These are phyloP conservation scores for Colletotrichum tamarilloi DNA, from an alignment of 2,329 filamentous ascomycete genomes.

Conservation along the genomic window DNA sequence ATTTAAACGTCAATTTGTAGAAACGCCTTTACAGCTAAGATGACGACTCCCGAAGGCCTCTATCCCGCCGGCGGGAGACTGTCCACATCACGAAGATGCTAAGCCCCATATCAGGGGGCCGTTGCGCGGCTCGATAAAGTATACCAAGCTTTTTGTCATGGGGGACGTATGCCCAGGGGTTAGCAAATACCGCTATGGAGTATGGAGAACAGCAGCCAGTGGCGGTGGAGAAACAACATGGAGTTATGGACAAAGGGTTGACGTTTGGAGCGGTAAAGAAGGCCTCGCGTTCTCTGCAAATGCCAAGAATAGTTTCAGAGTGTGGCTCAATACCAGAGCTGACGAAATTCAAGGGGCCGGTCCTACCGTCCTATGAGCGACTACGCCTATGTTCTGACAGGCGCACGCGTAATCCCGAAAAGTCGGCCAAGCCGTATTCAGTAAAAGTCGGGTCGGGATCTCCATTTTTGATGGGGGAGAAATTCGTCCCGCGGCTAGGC, in stretches of 20 bases:
- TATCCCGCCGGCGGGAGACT: neutral
- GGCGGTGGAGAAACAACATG: too few species aligned
- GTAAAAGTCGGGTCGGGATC: neutral
- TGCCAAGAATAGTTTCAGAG: neutral
- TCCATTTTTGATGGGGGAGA: neutral
- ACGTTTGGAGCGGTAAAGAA: too few species aligned
- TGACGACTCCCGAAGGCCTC: neutral
- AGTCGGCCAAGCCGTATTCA: neutral
- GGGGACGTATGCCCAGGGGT: neutral
- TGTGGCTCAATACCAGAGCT: neutral
- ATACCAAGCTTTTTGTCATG: slow-evolving; percentile 22
- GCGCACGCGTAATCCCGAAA: slow-evolving; percentile 12
- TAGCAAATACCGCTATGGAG: neutral
- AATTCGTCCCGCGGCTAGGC: slow-evolving; percentile 8
- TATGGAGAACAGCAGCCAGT: too few species aligned
- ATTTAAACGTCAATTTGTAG: neutral
- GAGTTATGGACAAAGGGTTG: too few species aligned
- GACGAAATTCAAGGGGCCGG: slow-evolving; percentile 11
- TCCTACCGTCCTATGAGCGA: neutral
- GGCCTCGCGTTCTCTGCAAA: neutral
- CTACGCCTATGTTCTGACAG: slow-evolving; percentile 15
- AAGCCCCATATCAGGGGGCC: slow-evolving; percentile 1
- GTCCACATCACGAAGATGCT: slow-evolving; percentile 24
- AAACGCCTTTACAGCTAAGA: neutral
- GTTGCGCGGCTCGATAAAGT: slow-evolving; percentile 26